Percentiles rank a stretch among this genome's conserved stretches.
These are phyloP conservation scores for Asterella californica DNA, from an alignment of 225 moss, liverwort and hornwort species.

Conservation along the genomic window DNA sequence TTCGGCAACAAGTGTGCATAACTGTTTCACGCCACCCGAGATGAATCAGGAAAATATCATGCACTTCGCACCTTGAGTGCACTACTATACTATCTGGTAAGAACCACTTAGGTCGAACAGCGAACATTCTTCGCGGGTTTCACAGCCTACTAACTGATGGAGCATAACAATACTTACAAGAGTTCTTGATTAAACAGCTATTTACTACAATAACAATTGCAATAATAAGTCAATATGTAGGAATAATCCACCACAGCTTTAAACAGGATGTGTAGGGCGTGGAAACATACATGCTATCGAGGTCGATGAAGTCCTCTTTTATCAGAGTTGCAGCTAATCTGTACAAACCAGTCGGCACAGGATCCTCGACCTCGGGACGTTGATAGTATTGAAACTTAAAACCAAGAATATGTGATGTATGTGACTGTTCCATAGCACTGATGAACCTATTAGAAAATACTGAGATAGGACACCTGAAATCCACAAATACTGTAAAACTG, in stretches of 20 bases:
- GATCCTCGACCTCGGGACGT: slow-evolving; percentile 85
- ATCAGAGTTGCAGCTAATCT: slow-evolving; percentile 98
- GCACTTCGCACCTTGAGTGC: neutral
- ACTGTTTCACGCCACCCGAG: slow-evolving; percentile 34
- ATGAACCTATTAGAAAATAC: slow-evolving; percentile 3
- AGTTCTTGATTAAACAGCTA: neutral
- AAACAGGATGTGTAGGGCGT: neutral
- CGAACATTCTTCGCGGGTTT: neutral
- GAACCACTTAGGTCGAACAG: neutral
- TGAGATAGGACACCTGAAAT: neutral
- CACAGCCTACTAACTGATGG: neutral
- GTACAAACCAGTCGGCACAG: slow-evolving; percentile 90
- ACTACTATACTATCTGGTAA: neutral
- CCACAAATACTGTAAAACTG: too few species aligned
- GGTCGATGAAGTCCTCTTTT: slow-evolving; percentile 97
- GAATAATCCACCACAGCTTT: neutral
- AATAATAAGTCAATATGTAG: too few species aligned
- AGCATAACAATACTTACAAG: neutral
- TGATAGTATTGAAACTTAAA: slow-evolving; percentile 99
- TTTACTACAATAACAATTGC: neutral
- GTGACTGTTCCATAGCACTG: slow-evolving; percentile 59
- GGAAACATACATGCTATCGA: slow-evolving; percentile 90
- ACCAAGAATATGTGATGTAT: slow-evolving; percentile 97
- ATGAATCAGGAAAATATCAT: neutral
- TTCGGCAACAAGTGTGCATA: slow-evolving; percentile 86